These are phyloP conservation scores for Didymella lethalis DNA, from an alignment of 2,329 filamentous ascomycete species.

Conservation along the genomic window DNA sequence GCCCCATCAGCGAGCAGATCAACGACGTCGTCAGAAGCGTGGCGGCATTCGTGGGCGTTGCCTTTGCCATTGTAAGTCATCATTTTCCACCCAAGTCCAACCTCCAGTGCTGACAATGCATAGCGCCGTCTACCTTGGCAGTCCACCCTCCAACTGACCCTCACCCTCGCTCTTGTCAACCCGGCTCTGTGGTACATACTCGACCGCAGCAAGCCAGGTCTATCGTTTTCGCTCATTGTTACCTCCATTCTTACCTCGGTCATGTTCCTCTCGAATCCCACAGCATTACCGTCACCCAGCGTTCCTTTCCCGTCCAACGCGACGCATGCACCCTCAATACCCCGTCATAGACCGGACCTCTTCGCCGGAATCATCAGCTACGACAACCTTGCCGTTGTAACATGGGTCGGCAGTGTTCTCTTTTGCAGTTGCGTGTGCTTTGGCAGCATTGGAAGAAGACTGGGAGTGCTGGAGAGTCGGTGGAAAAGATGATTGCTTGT, in stretches of 20 bases:
- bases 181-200: constrained; percentile 96
- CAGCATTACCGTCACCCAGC: constrained; percentile 69
- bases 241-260: constrained; percentile 76
- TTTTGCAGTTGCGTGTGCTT: constrained; percentile 97
- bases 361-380: constrained; percentile 66
- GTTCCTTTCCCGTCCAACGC: constrained; percentile 34
- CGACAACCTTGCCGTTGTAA: constrained; percentile 73
- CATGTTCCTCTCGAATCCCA: constrained; percentile 77
- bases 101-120: constrained; percentile 15
- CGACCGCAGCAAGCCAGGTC: constrained; percentile 85
- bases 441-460: constrained; percentile 87
- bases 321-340: constrained; percentile 21
- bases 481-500: constrained; percentile 21
- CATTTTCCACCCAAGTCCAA: background rate
- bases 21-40: constrained; percentile 73
- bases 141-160: constrained; percentile 89
- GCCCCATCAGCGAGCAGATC: constrained; percentile 70
- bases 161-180: constrained; percentile 89
- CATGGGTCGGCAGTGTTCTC: constrained; percentile 91
- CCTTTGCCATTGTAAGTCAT: constrained; percentile 80
- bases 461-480: constrained; percentile 59
- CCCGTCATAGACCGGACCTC: constrained; percentile 23
- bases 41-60: constrained; percentile 75
- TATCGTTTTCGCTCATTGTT: constrained; percentile 78
- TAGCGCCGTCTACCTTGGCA: constrained; percentile 92